Evolutionary conservation across 2,329 filamentous ascomycete species (phyloP).

Genomic region (Colletotrichum plurivorum): DNA sequence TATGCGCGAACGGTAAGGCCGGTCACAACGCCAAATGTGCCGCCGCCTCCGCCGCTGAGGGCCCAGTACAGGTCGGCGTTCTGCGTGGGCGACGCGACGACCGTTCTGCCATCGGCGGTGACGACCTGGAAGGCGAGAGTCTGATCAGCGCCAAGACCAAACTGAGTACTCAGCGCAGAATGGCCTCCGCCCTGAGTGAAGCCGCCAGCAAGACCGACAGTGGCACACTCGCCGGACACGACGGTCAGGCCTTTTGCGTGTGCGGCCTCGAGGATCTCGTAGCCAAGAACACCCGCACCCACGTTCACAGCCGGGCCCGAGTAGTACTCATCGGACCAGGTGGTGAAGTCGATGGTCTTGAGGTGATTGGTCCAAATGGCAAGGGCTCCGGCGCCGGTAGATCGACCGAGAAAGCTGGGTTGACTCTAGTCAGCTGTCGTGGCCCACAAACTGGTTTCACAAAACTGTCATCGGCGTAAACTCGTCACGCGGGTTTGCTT

Average conservation of each 20-base stretch:
- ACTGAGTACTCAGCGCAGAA: slow-evolving; percentile 55
- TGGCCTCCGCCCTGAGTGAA: slow-evolving; percentile 65
- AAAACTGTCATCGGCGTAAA: no score
- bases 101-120: slow-evolving; percentile 56
- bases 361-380: slow-evolving; percentile 57
- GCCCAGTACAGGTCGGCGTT: slow-evolving; percentile 70
- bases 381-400: slow-evolving; percentile 54
- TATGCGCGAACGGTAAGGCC: slow-evolving; percentile 65
- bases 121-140: slow-evolving; percentile 61
- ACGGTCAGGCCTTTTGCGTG: slow-evolving; percentile 42
- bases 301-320: slow-evolving; percentile 66
- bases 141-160: slow-evolving; percentile 65
- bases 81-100: slow-evolving; percentile 57
- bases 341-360: slow-evolving; percentile 57
- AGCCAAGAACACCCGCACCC: slow-evolving; percentile 66
- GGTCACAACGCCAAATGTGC: slow-evolving; percentile 66
- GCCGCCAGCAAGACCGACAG: slow-evolving; percentile 57
- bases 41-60: slow-evolving; percentile 64
- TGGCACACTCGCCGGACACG: slow-evolving; percentile 39
- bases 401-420: slow-evolving; percentile 50
- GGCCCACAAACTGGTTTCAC: neutral
- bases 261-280: slow-evolving; percentile 59
- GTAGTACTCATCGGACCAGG: slow-evolving; percentile 58
- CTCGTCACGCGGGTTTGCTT: neutral
- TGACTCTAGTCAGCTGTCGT: neutral